A percentile compares a stretch with the other conserved stretches of the same genome.
phyloP scores from a whole-genome alignment of 2,329 filamentous ascomycete species.

The Fonsecaea erecta region DNA sequence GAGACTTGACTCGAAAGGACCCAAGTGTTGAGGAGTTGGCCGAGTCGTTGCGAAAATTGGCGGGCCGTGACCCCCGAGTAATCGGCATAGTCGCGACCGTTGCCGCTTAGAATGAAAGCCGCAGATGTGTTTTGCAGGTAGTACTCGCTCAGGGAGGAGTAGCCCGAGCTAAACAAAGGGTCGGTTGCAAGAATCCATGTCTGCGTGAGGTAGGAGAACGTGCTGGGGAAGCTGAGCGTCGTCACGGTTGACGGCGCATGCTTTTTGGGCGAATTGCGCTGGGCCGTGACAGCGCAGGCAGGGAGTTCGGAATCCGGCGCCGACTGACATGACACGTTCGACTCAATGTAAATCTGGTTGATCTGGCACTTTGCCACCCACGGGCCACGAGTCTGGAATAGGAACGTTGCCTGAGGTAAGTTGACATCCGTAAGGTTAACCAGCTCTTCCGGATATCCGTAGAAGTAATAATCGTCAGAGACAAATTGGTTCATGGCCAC shows the following conservation, averaged over 20 bases:
- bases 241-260: conserved; percentile 29
- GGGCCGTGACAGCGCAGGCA: conserved; percentile 20
- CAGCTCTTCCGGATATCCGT: conserved; percentile 22
- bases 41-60: conserved; percentile 32
- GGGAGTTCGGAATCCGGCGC: conserved; percentile 15
- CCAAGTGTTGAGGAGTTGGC: conserved; percentile 33
- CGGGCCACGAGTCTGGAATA: conserved; percentile 27
- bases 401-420: conserved; percentile 27
- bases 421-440: conserved; percentile 22
- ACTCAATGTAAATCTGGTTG: conserved; percentile 30
- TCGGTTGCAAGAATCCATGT: conserved; percentile 30
- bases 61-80: conserved; percentile 30
- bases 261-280: conserved; percentile 18
- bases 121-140: conserved; percentile 30
- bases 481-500: conserved; percentile 30
- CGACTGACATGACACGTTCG: conserved; percentile 23
- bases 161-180: conserved; percentile 21
- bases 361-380: conserved; percentile 29
- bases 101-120: conserved; percentile 29
- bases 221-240: conserved; percentile 25
- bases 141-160: conserved; percentile 28
- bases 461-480: conserved; percentile 19
- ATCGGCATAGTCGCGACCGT: conserved; percentile 25
- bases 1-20: conserved; percentile 25
- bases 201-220: conserved; percentile 15